Evolutionary conservation across 106 monocot genomes (phyloP).

Genomic region (Platanthera zijinensis): DNA sequence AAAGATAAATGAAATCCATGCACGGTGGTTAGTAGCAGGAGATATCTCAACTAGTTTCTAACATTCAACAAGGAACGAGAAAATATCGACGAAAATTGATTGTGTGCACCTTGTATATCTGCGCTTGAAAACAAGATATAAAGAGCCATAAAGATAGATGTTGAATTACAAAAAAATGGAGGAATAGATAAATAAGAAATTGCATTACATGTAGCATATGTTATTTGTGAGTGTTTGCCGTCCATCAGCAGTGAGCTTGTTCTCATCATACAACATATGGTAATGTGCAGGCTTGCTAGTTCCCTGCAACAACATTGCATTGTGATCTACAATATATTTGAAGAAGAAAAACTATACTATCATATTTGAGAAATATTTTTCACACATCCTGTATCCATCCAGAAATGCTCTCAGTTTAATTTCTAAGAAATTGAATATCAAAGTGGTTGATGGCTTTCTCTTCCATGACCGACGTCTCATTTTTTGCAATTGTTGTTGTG

Average conservation of each 20-base stretch:
- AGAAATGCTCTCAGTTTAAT: too few species aligned
- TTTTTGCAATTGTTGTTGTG: too few species aligned
- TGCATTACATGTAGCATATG: constrained; percentile 60
- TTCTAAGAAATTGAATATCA: too few species aligned
- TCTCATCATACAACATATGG: constrained; percentile 88
- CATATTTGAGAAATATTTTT: too few species aligned
- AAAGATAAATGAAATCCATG: not conserved
- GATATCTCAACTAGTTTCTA: not conserved
- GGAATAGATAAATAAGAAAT: not conserved
- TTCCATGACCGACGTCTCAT: too few species aligned
- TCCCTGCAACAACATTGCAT: constrained; percentile 20
- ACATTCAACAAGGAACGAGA: too few species aligned
- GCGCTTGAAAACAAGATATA: not conserved
- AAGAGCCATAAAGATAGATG: too few species aligned
- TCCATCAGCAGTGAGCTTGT: constrained; percentile 68
- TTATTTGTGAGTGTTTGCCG: constrained; percentile 59
- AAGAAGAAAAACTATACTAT: too few species aligned
- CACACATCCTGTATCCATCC: too few species aligned
- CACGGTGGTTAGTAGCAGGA: constrained; percentile 7
- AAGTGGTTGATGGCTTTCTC: too few species aligned
- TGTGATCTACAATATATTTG: too few species aligned
- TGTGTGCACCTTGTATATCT: constrained; percentile 14
- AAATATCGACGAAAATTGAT: constrained; percentile 11
- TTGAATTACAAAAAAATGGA: too few species aligned
- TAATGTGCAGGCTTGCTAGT: constrained; percentile 77